These are phyloP conservation scores for Kokia cookei DNA, from an alignment of 441 rosid genomes.

Conservation along the genomic window DNA sequence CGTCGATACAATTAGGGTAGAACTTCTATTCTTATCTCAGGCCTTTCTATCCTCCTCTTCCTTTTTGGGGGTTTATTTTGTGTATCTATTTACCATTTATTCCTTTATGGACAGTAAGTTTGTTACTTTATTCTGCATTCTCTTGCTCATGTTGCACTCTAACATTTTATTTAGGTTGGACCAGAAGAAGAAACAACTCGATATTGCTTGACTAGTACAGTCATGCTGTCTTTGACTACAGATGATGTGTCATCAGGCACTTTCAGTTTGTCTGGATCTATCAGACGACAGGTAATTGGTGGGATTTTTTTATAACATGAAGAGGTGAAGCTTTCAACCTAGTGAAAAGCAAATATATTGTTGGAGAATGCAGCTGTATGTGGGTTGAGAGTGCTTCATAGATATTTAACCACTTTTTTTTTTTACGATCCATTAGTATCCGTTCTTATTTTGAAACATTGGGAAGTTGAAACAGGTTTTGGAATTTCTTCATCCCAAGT, in stretches of 20 bases:
- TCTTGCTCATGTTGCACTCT: slow-evolving; percentile 6
- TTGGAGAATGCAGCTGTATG: not conserved
- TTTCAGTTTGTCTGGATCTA: slow-evolving; percentile 87
- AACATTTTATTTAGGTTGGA: slow-evolving; percentile 53
- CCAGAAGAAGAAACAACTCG: slow-evolving; percentile 73
- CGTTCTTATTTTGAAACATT: not conserved
- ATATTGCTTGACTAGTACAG: slow-evolving; percentile 91
- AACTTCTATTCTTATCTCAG: not conserved
- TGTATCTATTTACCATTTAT: not conserved
- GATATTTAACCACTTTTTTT: not conserved
- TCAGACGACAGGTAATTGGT: slow-evolving; percentile 74
- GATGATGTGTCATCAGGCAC: slow-evolving; percentile 72
- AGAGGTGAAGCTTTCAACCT: slow-evolving; percentile 1
- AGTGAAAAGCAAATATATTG: not conserved
- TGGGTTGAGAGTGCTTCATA: not conserved
- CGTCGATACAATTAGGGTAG: not conserved
- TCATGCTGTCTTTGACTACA: slow-evolving; percentile 89
- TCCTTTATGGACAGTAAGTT: not conserved
- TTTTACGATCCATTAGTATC: not conserved
- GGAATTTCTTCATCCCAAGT: not conserved
- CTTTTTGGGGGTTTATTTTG: not conserved
- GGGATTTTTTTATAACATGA: not conserved
- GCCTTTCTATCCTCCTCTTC: not conserved
- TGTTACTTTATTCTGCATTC: not conserved
- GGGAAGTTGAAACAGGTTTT: not conserved